These are phyloP conservation scores for Xylariaceae sp. DNA, from an alignment of 2,329 filamentous ascomycete species.

Conservation along the genomic window DNA sequence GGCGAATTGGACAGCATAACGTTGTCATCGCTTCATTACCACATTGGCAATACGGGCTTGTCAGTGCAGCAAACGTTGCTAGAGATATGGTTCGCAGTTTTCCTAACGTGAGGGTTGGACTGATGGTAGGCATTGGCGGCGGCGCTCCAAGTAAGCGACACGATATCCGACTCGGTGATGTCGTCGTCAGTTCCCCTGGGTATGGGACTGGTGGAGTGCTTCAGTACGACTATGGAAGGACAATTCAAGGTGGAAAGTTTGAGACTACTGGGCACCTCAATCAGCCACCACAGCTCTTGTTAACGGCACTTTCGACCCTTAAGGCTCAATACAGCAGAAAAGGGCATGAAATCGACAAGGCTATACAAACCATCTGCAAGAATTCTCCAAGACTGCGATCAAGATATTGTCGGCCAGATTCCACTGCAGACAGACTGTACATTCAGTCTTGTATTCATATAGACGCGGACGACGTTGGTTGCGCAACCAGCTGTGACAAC, in stretches of 20 bases:
- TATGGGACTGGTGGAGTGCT: constrained; percentile 35
- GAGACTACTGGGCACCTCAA: constrained; percentile 17
- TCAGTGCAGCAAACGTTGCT: constrained; percentile 36
- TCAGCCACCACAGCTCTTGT: neutral
- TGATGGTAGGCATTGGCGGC: constrained; percentile 46
- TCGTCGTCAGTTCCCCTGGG: constrained; percentile 41
- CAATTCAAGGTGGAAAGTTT: constrained; percentile 33
- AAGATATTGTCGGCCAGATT: no score
- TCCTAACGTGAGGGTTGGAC: constrained; percentile 35
- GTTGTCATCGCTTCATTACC: constrained; percentile 45
- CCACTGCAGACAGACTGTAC: no score
- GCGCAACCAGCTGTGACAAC: no score
- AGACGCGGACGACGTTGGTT: no score
- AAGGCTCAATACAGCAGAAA: neutral
- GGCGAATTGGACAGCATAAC: constrained; percentile 44
- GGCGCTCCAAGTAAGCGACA: constrained; percentile 43
- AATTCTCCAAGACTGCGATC: no score
- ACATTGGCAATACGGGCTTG: constrained; percentile 35
- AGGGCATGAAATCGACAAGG: no score
- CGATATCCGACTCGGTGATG: constrained; percentile 44
- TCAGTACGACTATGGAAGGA: constrained; percentile 45
- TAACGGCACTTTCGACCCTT: neutral
- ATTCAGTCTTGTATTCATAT: no score
- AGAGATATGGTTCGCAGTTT: constrained; percentile 40
- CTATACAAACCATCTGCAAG: no score